Evolutionary conservation across 2,329 filamentous ascomycete species (phyloP).

Genomic region (Aureobasidium sp.): DNA sequence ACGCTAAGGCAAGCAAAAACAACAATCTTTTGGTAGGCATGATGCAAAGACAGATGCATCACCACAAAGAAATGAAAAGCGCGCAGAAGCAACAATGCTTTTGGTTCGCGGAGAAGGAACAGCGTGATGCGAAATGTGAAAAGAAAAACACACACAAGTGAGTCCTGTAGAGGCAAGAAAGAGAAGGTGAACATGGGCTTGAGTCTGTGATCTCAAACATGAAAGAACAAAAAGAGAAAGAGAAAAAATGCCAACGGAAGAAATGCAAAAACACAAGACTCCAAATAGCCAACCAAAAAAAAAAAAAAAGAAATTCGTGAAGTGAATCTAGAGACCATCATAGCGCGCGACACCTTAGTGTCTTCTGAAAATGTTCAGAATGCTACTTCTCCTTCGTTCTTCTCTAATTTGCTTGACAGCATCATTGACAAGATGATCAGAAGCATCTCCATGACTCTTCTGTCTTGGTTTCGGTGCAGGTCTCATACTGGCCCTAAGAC

Average conservation of each 20-base stretch:
- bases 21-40: not conserved
- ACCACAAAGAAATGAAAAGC: not conserved
- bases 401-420: slow-evolving; percentile 9
- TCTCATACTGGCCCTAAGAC: not conserved
- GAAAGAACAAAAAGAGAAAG: not conserved
- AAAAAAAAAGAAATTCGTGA: not conserved
- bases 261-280: not conserved
- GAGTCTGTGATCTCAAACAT: not conserved
- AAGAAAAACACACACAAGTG: not conserved
- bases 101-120: not conserved
- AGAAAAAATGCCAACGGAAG: not conserved
- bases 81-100: too few relatives aligned
- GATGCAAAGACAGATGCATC: not conserved
- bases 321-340: not conserved
- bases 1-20: not conserved
- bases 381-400: not conserved
- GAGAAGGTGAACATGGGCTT: not conserved
- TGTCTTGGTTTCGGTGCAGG: not conserved
- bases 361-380: slow-evolving; percentile 1
- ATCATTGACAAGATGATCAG: slow-evolving; percentile 1
- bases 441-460: slow-evolving; percentile 8
- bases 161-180: not conserved
- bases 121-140: not conserved
- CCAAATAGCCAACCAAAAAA: not conserved
- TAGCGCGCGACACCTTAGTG: not conserved